phyloP scores from a whole-genome alignment of 2,329 filamentous ascomycete species.

The Botrytis sinoallii region DNA sequence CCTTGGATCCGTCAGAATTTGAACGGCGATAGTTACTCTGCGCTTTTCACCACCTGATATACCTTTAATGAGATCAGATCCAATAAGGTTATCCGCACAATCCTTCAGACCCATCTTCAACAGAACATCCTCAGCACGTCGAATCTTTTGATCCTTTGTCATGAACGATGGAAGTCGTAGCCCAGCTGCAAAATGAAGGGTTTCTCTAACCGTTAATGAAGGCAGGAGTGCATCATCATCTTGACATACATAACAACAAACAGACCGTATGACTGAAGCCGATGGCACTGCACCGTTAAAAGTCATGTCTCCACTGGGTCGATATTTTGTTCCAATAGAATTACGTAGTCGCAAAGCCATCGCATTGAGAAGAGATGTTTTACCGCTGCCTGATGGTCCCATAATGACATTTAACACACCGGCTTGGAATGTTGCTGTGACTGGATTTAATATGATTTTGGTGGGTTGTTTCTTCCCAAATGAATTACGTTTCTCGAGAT shows the following conservation, averaged over 20 bases:
- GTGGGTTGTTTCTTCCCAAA: slow-evolving; percentile 50
- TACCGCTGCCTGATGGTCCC: slow-evolving; percentile 75
- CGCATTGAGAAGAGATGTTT: slow-evolving; percentile 70
- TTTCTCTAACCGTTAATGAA: slow-evolving; percentile 73
- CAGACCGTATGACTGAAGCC: slow-evolving; percentile 64
- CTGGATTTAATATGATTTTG: slow-evolving; percentile 63
- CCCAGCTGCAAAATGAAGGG: slow-evolving; percentile 66
- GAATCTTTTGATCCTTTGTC: slow-evolving; percentile 63
- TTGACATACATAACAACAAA: slow-evolving; percentile 75
- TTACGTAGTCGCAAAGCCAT: slow-evolving; percentile 67
- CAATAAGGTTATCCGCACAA: slow-evolving; percentile 72
- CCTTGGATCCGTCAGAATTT: slow-evolving; percentile 72
- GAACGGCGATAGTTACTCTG: slow-evolving; percentile 73
- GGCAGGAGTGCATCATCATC: slow-evolving; percentile 74
- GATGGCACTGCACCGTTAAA: slow-evolving; percentile 70
- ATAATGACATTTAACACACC: slow-evolving; percentile 73
- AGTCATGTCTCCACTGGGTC: slow-evolving; percentile 57
- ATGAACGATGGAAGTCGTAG: slow-evolving; percentile 69
- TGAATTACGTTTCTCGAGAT: slow-evolving; percentile 58
- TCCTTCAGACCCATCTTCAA: slow-evolving; percentile 75
- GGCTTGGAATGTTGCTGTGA: slow-evolving; percentile 64
- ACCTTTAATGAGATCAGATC: slow-evolving; percentile 69
- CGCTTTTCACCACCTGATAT: slow-evolving; percentile 79
- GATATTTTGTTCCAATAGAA: slow-evolving; percentile 60
- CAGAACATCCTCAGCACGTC: slow-evolving; percentile 67